Conservation (phyloP, 768 basidiomycete species). For the Ramaria sp. region DNA sequence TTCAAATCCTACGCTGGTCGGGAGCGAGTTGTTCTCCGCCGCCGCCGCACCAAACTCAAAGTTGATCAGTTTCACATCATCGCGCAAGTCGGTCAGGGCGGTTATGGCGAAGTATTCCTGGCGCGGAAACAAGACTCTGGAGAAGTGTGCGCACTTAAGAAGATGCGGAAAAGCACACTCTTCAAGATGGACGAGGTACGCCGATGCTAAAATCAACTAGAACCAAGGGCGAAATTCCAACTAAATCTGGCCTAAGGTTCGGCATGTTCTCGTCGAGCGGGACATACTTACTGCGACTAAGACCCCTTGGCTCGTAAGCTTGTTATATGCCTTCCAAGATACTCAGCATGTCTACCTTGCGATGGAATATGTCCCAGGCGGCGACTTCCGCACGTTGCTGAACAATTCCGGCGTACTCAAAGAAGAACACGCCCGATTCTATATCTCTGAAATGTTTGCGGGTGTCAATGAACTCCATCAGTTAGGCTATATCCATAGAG, state of each 20-base stretch:
- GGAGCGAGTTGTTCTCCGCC: constrained; percentile 86
- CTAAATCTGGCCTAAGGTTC: constrained; percentile 44
- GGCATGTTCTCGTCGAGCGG: constrained; percentile 95
- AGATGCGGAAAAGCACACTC: constrained; percentile 89
- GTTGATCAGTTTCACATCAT: constrained; percentile 98
- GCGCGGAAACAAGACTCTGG: constrained; percentile 93
- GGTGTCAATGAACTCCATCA: constrained; percentile 92
- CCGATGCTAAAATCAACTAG: not conserved
- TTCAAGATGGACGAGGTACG: constrained; percentile 97
- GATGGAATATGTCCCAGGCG: constrained; percentile 99
- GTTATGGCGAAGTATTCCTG: constrained; percentile 95
- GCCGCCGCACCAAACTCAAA: constrained; percentile 83
- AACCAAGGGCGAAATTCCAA: not conserved
- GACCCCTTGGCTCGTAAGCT: constrained; percentile 91
- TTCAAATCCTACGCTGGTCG: constrained; percentile 90
- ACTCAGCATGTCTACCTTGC: constrained; percentile 85
- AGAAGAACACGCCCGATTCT: constrained; percentile 93
- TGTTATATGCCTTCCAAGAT: constrained; percentile 97
- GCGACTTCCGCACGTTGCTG: constrained; percentile 93
- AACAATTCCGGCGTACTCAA: constrained; percentile 98
- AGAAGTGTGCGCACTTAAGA: constrained; percentile 95
- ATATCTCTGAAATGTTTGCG: constrained; percentile 97
- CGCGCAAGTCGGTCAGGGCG: constrained; percentile 97
- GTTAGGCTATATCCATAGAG: constrained; percentile 96
- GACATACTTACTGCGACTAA: constrained; percentile 97